phyloP scores from a whole-genome alignment of 345 rosid species.

The Linum trigynum region DNA sequence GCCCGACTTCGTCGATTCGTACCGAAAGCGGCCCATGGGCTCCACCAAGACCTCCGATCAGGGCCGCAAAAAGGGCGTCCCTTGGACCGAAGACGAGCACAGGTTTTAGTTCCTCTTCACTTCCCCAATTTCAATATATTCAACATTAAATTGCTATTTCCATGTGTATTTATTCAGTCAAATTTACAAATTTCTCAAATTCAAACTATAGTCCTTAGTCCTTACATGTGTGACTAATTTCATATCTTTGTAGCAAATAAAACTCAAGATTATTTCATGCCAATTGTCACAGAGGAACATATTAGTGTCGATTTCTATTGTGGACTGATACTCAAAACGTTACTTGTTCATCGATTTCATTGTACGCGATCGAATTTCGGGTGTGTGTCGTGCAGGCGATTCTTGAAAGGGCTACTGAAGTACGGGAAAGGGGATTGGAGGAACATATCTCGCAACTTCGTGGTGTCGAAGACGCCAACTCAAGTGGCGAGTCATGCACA shows the following conservation, averaged over 20 bases:
- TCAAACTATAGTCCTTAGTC: neutral
- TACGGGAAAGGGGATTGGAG: constrained; percentile 99
- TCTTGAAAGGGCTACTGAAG: constrained; percentile 68
- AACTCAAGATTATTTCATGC: too few relatives aligned
- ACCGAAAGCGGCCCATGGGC: constrained; percentile 41
- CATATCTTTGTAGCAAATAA: too few relatives aligned
- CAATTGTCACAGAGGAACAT: too few relatives aligned
- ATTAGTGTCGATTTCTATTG: too few relatives aligned
- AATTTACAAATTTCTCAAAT: neutral
- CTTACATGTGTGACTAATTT: neutral
- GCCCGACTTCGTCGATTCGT: constrained; percentile 13
- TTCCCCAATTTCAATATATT: constrained; percentile 2
- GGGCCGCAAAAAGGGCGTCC: constrained; percentile 87
- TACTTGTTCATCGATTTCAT: too few relatives aligned
- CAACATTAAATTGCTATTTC: neutral
- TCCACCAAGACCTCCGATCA: constrained; percentile 43
- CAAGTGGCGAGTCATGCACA: constrained; percentile 99
- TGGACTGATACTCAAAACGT: too few relatives aligned
- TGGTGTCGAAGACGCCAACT: constrained; percentile 80
- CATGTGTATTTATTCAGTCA: neutral
- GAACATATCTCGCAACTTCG: constrained; percentile 77
- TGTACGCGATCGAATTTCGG: too few relatives aligned
- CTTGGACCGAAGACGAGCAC: constrained; percentile 98
- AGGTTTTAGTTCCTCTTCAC: constrained; percentile 31
- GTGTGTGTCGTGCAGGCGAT: constrained; percentile 37